A percentile compares a stretch with the other conserved stretches of the same genome.
phyloP scores from a whole-genome alignment of 192 early-diverging fungal genomes.

The Backusella morwellensis region DNA sequence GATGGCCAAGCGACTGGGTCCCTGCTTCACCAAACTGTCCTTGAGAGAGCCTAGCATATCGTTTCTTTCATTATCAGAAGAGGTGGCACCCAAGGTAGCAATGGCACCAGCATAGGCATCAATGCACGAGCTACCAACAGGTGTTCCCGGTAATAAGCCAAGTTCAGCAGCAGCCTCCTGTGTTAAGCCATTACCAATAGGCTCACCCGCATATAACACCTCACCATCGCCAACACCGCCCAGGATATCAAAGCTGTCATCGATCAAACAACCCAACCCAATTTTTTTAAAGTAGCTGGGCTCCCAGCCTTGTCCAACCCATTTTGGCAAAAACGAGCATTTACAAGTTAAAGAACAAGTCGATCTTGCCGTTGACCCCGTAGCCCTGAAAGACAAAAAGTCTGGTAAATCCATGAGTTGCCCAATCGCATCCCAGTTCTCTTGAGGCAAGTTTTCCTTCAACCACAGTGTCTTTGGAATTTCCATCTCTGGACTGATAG shows the following conservation, averaged over 20 bases:
- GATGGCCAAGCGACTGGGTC: slow-evolving; percentile 47
- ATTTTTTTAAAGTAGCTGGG: slow-evolving; percentile 50
- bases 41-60: background rate
- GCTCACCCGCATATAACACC: slow-evolving; percentile 49
- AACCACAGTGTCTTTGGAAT: slow-evolving; percentile 77
- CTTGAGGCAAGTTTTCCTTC: slow-evolving; percentile 49
- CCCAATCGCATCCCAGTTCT: slow-evolving; percentile 43
- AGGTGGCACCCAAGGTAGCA: slow-evolving; percentile 46
- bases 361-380: slow-evolving; percentile 49
- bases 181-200: slow-evolving; percentile 51
- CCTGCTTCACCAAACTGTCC: background rate
- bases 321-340: slow-evolving; percentile 53
- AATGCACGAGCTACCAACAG: slow-evolving; percentile 65
- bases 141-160: slow-evolving; percentile 48
- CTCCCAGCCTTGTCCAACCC: slow-evolving; percentile 52
- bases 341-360: slow-evolving; percentile 70
- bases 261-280: slow-evolving; percentile 51
- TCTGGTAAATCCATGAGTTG: slow-evolving; percentile 75
- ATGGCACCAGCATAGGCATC: slow-evolving; percentile 76
- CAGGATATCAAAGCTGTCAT: slow-evolving; percentile 40
- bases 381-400: slow-evolving; percentile 65
- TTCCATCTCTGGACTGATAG: slow-evolving; percentile 73
- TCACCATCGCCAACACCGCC: slow-evolving; percentile 40
- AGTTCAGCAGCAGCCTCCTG: slow-evolving; percentile 51
- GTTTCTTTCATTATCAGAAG: slow-evolving; percentile 23